Base-by-base conservation (phyloP, 2,329 filamentous ascomycete species). In the Apiospora rasikravindrae region DNA sequence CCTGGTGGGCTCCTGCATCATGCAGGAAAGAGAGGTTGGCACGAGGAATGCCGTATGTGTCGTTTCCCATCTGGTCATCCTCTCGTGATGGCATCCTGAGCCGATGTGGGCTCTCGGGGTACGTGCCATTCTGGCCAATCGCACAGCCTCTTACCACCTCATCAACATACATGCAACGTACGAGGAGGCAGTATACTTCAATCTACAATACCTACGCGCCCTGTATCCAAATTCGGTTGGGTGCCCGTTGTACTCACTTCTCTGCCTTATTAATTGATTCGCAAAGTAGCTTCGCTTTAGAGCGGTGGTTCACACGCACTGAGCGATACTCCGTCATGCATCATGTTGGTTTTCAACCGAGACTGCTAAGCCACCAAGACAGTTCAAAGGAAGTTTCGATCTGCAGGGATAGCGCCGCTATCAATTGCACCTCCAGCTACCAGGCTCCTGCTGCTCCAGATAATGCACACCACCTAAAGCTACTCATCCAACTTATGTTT, bases 41-140 rank as follows among this genome's bases (percentile, higher is more conserved):
- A 37, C 29, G 2, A 61, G 53, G 8, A 61, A 22, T 61, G 4
- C 26, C 16, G 51, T 37, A 7, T 11, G 51, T 57, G 29, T 61
- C 53, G 53, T n/a, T 61, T 61, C 53, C 29, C 53, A 61, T 61
- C 53, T 61, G 53, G 29, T 37, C 53, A 61, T 61, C 8, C 53
- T 61, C 53, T 61, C 53, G 53, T 61, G 53, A 61, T 61, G 53
- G 29, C 53, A 61, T 57, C 51, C 51, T 19, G 26, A 26, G 4
- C 22, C 7, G 51, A 33, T 19, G 51, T 57, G 51, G 51, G 26
- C 51, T 57, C 51, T 33, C 26, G 24, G 16, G 16, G 6, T 57
- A 33, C 16, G 33, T 29, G 26, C 13, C 14, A 19, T 19, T 61
- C 16, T 22, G 29, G 5, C 53, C 53, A 61, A 61, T 61, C 16